phyloP scores from a whole-genome alignment of 163 green algal species.

The Volvox carteri region DNA sequence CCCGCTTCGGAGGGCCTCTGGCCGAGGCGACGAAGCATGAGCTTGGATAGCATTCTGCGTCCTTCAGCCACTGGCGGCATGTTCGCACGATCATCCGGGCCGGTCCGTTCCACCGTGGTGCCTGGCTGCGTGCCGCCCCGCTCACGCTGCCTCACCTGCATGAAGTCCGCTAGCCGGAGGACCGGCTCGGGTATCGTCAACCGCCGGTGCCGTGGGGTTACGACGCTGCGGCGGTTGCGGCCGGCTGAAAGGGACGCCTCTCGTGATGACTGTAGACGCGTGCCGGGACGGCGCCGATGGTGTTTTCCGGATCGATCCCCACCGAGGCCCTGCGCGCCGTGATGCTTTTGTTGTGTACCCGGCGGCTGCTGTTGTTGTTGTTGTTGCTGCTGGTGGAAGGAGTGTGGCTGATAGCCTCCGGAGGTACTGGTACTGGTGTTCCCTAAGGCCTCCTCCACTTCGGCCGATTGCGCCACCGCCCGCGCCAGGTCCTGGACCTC shows the following conservation, averaged over 20 bases:
- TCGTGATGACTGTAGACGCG: not conserved
- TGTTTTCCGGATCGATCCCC: not conserved
- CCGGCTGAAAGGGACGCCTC: not conserved
- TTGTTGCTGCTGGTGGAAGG: not conserved
- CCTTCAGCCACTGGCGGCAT: not conserved
- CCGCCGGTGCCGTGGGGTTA: conserved; percentile 3
- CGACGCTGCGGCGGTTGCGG: not conserved
- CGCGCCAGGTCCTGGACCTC: conserved; percentile 5
- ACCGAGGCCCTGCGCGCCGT: not conserved
- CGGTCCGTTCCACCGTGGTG: too few relatives aligned
- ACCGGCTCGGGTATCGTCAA: not conserved
- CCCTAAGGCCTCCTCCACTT: conserved; percentile 19
- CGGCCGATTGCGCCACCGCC: conserved; percentile 25
- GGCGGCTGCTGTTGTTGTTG: conserved; percentile 14
- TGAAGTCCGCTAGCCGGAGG: not conserved
- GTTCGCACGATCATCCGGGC: too few relatives aligned
- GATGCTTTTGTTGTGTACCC: not conserved
- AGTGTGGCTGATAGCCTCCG: not conserved
- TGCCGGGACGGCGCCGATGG: not conserved
- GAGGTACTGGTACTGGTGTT: too few relatives aligned
- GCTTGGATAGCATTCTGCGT: not conserved
- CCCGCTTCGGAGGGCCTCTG: not conserved
- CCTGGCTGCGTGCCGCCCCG: too few relatives aligned
- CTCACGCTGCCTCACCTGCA: not conserved
- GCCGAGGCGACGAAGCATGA: not conserved